Evolutionary conservation across 148 eudicot species (phyloP).

Genomic region (Camellia granthamiana): DNA sequence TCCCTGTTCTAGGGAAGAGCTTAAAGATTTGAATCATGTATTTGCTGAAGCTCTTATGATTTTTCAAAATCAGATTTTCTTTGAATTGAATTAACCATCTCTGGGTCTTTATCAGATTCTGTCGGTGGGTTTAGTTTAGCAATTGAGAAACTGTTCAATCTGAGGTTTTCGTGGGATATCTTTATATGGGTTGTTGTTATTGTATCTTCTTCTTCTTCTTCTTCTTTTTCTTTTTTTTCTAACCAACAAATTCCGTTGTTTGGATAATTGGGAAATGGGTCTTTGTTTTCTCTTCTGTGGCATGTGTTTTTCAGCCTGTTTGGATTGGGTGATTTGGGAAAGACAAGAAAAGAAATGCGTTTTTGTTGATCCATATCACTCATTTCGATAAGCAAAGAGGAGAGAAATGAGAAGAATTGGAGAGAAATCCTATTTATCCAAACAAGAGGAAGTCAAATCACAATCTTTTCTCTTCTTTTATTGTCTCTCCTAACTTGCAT

Average conservation of each 20-base stretch:
- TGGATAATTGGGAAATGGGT: neutral
- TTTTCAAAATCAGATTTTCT: neutral
- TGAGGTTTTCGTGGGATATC: neutral
- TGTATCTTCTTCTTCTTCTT: neutral
- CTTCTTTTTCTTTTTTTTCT: neutral
- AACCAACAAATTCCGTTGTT: neutral
- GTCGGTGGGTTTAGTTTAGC: neutral
- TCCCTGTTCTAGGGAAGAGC: too few relatives aligned
- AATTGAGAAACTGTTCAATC: neutral
- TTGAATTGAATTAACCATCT: neutral
- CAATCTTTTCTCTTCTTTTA: too few relatives aligned
- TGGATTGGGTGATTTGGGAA: too few relatives aligned
- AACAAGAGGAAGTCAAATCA: too few relatives aligned
- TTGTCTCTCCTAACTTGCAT: too few relatives aligned
- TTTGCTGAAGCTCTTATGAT: neutral
- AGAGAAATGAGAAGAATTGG: too few relatives aligned
- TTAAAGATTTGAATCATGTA: neutral
- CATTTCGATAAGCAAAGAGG: too few relatives aligned
- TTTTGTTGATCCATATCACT: too few relatives aligned
- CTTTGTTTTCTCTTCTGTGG: neutral
- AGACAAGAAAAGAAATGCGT: too few relatives aligned
- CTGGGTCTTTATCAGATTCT: slow-evolving; percentile 9
- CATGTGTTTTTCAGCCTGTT: neutral
- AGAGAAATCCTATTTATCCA: too few relatives aligned
- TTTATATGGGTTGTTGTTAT: neutral